These are phyloP conservation scores for Penicillium waksmanii DNA, from an alignment of 495 filamentous ascomycete species.

Conservation along the genomic window DNA sequence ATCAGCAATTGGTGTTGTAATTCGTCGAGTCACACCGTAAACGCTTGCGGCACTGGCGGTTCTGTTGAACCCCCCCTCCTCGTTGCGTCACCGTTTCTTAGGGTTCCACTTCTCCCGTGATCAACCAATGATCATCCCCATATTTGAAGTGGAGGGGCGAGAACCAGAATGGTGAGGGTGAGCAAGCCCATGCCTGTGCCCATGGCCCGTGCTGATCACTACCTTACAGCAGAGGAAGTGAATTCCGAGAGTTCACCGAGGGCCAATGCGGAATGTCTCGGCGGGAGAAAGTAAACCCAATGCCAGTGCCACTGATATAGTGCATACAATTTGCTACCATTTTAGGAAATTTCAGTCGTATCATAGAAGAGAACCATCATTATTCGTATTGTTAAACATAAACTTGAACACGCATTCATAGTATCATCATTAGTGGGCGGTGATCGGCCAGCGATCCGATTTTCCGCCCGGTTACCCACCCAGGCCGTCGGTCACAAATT, in stretches of 20 bases:
- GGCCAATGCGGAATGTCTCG: neutral
- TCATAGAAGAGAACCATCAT: neutral
- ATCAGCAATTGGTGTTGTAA: conserved; percentile 2
- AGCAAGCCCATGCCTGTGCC: no score
- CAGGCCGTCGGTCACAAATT: neutral
- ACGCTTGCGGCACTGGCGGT: conserved; percentile 2
- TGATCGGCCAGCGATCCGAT: neutral
- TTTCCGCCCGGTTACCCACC: neutral
- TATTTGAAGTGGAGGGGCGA: conserved; percentile 3
- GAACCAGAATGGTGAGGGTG: conserved; percentile 2
- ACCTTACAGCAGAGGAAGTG: neutral
- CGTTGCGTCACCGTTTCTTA: conserved; percentile 6
- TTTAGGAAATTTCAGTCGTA: neutral
- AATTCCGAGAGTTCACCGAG: conserved; percentile 4
- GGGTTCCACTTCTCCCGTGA: neutral
- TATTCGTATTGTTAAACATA: neutral
- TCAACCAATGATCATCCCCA: neutral
- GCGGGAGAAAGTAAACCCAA: neutral
- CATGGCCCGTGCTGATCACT: conserved; percentile 8
- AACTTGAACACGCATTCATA: neutral
- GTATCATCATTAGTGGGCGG: no score
- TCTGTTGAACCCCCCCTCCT: neutral
- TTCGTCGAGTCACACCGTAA: conserved; percentile 1
- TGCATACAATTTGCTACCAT: neutral
- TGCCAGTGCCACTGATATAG: no score